Evolutionary conservation across 148 eudicot genomes (phyloP).

Genomic region (Linanthus parryae): DNA sequence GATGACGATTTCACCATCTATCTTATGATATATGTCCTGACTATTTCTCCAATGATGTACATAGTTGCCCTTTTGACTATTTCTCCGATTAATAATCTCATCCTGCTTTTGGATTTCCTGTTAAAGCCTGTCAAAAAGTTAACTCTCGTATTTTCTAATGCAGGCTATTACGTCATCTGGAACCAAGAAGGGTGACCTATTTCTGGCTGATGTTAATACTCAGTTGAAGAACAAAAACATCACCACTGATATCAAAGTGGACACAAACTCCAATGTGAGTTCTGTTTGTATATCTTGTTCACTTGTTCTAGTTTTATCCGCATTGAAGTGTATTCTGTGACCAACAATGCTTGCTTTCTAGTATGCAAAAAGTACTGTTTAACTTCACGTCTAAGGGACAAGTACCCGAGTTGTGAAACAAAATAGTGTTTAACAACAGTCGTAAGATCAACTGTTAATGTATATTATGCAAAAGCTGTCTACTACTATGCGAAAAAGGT

Average conservation of each 20-base stretch:
- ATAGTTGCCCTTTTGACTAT: too few relatives aligned
- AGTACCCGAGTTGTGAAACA: not conserved
- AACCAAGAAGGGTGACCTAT: constrained; percentile 58
- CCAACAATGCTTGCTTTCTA: too few relatives aligned
- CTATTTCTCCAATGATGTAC: too few relatives aligned
- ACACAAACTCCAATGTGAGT: constrained; percentile 69
- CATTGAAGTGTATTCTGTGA: too few relatives aligned
- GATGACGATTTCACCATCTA: too few relatives aligned
- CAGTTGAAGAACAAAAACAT: constrained; percentile 61
- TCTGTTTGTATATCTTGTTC: not conserved
- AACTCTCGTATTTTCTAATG: not conserved
- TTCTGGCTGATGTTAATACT: constrained; percentile 66
- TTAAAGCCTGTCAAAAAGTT: not conserved
- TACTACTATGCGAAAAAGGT: too few relatives aligned
- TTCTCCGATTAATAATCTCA: too few relatives aligned
- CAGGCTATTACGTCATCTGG: constrained; percentile 68
- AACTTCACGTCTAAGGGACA: not conserved
- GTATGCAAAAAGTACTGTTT: too few relatives aligned
- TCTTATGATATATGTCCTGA: too few relatives aligned
- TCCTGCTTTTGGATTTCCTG: not conserved
- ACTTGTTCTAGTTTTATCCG: too few relatives aligned
- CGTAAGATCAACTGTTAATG: too few relatives aligned
- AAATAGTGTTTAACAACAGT: not conserved
- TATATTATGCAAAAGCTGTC: too few relatives aligned
- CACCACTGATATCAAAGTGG: constrained; percentile 78